Conservation (phyloP, 345 rosid genomes). For the Capsella bursapastoris region DNA sequence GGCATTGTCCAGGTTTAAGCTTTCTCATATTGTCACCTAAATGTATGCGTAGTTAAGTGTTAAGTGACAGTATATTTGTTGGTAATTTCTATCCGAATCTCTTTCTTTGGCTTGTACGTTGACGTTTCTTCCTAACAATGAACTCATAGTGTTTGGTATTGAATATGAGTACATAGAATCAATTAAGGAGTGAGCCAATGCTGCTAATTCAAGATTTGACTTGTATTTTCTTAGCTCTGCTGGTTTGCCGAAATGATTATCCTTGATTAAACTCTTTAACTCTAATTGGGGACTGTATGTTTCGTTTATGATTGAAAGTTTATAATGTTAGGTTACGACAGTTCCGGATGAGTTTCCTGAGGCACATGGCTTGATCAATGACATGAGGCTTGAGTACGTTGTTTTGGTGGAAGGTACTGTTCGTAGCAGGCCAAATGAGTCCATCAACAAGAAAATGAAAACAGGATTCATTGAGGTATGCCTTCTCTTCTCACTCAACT, state of each 20-base stretch:
- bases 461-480: constrained; percentile 82
- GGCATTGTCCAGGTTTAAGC: constrained; percentile 84
- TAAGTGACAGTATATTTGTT: not conserved
- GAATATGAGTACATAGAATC: not conserved
- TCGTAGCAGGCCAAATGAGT: constrained; percentile 72
- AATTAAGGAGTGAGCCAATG: not conserved
- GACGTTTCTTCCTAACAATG: not conserved
- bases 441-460: constrained; percentile 84
- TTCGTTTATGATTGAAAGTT: constrained; percentile 10
- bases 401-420: constrained; percentile 78
- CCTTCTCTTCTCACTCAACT: constrained; percentile 23
- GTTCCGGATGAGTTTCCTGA: constrained; percentile 83
- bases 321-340: constrained; percentile 62
- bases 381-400: constrained; percentile 84
- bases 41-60: not conserved
- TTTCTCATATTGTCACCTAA: not conserved
- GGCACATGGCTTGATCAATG: constrained; percentile 71
- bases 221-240: not conserved
- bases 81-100: not conserved
- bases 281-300: constrained; percentile 12
- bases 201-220: not conserved
- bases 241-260: constrained; percentile 2
- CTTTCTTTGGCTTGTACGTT: not conserved
- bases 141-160: not conserved
- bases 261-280: not conserved